Evolutionary conservation across 2,329 filamentous ascomycete species (phyloP).

Genomic region (Mycosphaerella sp.): DNA sequence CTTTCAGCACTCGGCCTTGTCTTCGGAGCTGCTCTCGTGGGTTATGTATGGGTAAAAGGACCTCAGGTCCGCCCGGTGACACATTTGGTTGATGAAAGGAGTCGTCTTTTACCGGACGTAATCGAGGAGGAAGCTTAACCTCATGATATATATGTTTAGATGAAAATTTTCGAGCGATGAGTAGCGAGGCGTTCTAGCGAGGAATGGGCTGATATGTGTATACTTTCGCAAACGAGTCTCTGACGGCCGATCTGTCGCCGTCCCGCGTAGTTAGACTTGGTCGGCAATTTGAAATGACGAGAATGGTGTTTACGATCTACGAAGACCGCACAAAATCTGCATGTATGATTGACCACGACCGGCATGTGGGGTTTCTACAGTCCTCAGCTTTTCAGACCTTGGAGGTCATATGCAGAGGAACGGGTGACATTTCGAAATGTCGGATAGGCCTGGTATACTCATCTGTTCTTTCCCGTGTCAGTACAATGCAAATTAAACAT

Average conservation of each 20-base stretch:
- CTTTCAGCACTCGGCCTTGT: conserved; percentile 56
- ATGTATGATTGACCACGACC: no score
- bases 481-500: background rate
- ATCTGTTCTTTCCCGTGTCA: background rate
- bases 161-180: background rate
- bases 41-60: conserved; percentile 49
- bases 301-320: no score
- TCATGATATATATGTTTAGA: background rate
- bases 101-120: conserved; percentile 14
- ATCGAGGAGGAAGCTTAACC: conserved; percentile 32
- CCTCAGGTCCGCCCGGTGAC: conserved; percentile 12
- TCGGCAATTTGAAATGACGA: no score
- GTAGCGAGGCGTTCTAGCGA: background rate
- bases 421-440: no score
- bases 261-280: no score
- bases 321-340: no score
- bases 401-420: no score
- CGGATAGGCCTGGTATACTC: background rate
- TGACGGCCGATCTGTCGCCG: no score
- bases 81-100: conserved; percentile 13
- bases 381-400: no score
- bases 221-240: no score
- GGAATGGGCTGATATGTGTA: background rate
- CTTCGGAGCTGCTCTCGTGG: conserved; percentile 60
- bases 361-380: no score